Evolutionary conservation across 2,329 filamentous ascomycete species (phyloP).

Genomic region (Claviceps purpurea): DNA sequence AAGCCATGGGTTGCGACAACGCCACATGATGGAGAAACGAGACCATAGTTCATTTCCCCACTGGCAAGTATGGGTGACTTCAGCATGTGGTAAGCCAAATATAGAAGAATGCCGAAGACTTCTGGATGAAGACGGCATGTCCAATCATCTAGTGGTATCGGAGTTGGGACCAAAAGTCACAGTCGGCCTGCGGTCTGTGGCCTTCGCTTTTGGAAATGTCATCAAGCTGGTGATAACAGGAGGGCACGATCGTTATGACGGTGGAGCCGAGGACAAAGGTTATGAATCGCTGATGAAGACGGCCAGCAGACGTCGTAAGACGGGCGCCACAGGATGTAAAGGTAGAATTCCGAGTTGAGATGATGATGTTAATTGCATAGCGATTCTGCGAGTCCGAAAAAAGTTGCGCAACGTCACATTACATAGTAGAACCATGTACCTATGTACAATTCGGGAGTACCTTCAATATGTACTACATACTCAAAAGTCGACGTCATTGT

Average conservation of each 20-base stretch:
- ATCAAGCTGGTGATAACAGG: conserved; percentile 57
- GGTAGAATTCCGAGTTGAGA: conserved; percentile 7
- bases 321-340: conserved; percentile 12
- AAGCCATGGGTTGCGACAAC: conserved; percentile 1
- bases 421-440: not conserved
- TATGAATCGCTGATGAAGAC: conserved; percentile 21
- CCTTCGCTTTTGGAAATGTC: conserved; percentile 57
- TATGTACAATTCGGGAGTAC: too few relatives aligned
- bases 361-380: not conserved
- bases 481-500: too few relatives aligned
- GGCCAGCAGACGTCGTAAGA: conserved; percentile 25
- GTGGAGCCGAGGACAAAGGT: conserved; percentile 16
- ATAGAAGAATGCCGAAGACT: conserved; percentile 33
- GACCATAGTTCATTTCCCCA: conserved; percentile 7
- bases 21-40: not conserved
- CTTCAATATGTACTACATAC: too few relatives aligned
- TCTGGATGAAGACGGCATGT: conserved; percentile 24
- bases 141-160: conserved; percentile 48
- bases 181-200: conserved; percentile 52
- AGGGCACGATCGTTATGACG: conserved; percentile 49
- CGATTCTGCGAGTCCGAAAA: not conserved
- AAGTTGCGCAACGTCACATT: not conserved
- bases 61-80: conserved; percentile 44
- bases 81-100: conserved; percentile 29
- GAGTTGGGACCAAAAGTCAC: conserved; percentile 50